A percentile compares a stretch with the other conserved stretches of the same genome.
These are phyloP conservation scores for Trichomonascaceae sp. DNA, from an alignment of 1,139 yeast species.

Conservation along the genomic window DNA sequence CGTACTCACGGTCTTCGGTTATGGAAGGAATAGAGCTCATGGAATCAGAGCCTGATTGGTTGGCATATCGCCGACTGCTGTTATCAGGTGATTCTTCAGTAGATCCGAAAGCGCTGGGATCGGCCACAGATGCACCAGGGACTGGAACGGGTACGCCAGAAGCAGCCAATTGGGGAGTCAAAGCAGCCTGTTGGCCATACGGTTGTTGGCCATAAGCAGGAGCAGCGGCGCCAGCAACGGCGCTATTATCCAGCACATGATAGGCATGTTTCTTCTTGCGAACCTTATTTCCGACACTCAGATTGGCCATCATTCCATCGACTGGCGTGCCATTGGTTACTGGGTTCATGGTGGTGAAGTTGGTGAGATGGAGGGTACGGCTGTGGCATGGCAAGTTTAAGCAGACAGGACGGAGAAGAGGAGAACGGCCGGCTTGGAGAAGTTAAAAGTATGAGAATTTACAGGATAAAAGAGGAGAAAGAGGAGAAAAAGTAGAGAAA, in stretches of 20 bases:
- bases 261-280: conserved; percentile 12
- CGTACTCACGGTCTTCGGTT: conserved; percentile 48
- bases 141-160: background rate
- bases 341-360: background rate
- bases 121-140: background rate
- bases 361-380: background rate
- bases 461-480: no score
- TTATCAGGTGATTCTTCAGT: background rate
- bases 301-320: conserved; percentile 2
- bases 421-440: no score
- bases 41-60: conserved; percentile 4
- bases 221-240: background rate
- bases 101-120: background rate
- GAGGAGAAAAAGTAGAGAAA: no score
- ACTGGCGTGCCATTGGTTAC: conserved; percentile 1
- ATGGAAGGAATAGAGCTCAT: conserved; percentile 41
- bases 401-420: background rate
- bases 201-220: background rate
- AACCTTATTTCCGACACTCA: conserved; percentile 1
- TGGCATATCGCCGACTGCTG: background rate
- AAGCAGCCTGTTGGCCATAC: background rate
- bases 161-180: background rate
- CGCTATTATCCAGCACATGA: conserved; percentile 7
- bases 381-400: background rate
- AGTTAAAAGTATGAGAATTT: no score